Evolutionary conservation across 2,329 filamentous ascomycete species (phyloP), one percentile per base, ranked within the genome.

Genomic region (Colletotrichum tanaceti): DNA sequence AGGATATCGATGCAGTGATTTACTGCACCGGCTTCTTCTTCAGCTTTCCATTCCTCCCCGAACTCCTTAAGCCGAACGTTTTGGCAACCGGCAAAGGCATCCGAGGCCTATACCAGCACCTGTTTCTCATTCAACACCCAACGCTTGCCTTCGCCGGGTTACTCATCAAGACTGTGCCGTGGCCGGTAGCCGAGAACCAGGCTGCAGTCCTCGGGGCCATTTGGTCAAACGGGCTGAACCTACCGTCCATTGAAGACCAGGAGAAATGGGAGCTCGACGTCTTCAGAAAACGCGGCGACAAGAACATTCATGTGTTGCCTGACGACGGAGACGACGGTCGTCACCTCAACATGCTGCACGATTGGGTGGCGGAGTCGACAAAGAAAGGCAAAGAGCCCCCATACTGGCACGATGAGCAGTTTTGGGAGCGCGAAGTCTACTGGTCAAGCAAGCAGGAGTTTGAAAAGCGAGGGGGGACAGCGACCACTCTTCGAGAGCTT

Each of bases 11-110:
- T 73, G 85, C 87, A 0, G 80, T 96, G 5, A 75, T 97, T 16
- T 96, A 93, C 78, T 93, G 91, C 75, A 97, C 93, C 0, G 93
- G 93, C 1, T 97, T 94, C 75, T 86, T 94, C 64, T 95, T 92
- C 79, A 88, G 89, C 1, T 90, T 90, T 59, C 92, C 93, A 0
- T 96, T 95, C 73, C 73, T 88, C 9, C 73, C 76, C 22, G 73
- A 77, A 3, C 28, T 60, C 5, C 71, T 83, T 9, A 74, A 80
- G 16, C 79, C 77, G 11, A 82, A 87, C 0, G 76, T 93, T 2
- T 84, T 94, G 63, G 89, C 87, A 0, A 86, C 89, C 63, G 94
- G 94, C 0, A 86, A 85, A 41, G 86, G 91, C 35, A 89, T 94
- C 0, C 83, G 90, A 70, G 89, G 91, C 41, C 80, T 94, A 3